These are phyloP conservation scores for Solanum aculeatissimum DNA, from an alignment of 305 asterid genomes.

Conservation along the genomic window DNA sequence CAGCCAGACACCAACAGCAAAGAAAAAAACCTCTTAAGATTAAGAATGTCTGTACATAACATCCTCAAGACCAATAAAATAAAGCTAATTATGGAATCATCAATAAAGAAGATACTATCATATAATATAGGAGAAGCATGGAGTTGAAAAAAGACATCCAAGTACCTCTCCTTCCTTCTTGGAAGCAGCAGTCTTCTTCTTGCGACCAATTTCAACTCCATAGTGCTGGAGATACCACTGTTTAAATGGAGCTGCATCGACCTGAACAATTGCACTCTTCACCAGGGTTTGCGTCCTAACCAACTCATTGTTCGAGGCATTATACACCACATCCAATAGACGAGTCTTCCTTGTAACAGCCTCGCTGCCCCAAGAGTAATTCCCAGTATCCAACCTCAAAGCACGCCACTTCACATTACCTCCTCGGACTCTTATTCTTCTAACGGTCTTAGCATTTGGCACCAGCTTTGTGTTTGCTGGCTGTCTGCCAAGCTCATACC, in stretches of 20 bases:
- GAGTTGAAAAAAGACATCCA: background rate
- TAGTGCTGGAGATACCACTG: constrained; percentile 30
- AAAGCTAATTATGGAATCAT: background rate
- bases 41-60: background rate
- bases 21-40: background rate
- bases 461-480: constrained; percentile 30
- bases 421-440: constrained; percentile 18
- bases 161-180: constrained; percentile 25
- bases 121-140: background rate
- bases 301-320: constrained; percentile 22
- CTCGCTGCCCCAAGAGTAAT: constrained; percentile 22
- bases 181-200: constrained; percentile 19
- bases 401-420: constrained; percentile 28
- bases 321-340: constrained; percentile 15
- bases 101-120: background rate
- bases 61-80: background rate
- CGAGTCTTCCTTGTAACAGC: constrained; percentile 19
- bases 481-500: constrained; percentile 79
- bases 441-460: constrained; percentile 20
- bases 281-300: constrained; percentile 22
- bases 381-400: constrained; percentile 21
- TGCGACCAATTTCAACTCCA: constrained; percentile 22
- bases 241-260: constrained; percentile 21
- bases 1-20: background rate
- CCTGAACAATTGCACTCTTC: constrained; percentile 22